Base-by-base conservation (phyloP, 345 rosid genomes). In the Carallia brachiata region DNA sequence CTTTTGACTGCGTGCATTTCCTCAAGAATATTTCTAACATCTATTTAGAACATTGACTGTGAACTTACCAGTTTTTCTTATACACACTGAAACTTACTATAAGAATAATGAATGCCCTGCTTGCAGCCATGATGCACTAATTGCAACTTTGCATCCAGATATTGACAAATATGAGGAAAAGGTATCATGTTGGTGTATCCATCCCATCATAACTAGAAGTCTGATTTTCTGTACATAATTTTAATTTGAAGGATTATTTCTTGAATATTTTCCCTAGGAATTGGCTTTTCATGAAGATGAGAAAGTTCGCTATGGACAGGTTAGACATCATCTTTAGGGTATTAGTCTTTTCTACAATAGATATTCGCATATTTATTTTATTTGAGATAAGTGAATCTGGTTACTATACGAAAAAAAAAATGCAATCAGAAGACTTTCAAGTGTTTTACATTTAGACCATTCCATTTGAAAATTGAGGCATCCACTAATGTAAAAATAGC, bases 71-170 rank as follows among this genome's bases (percentile, higher is more conserved):
- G 19, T 23, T 37, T 50, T 63, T n/a, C 50, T 44, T 69, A 55
- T 65, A 30, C 52, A 36, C n/a, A 23, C 40, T 70, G 66, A 63
- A 77, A 67, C 61, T 78, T 34, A 75, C 61, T 81, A 76, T 76
- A 91, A 95, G 79, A 89, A 85, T 80, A 91, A 91, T 17, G 95
- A 87, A 69, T 91, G 97, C 70, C 97, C 97, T 40, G 95, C 97
- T 74, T 91, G 97, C 82, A 88, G 91, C 56, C 87, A 87, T 71
- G 96, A 89, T 85, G 86, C 96, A 69, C 65, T 89, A 58, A 88
- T 91, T 74, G 89, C 91, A 50, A 89, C 90, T 58, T 63, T 89
- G 36, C 88, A 82, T 82, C 85, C 88, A 36, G 80, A 89, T 70
- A 77, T 88, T 72, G 93, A 84, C 81, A 87, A 83, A 61, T 88